Evolutionary conservation across 306 rosid genomes (phyloP).

Genomic region (Citrullus amarus): DNA sequence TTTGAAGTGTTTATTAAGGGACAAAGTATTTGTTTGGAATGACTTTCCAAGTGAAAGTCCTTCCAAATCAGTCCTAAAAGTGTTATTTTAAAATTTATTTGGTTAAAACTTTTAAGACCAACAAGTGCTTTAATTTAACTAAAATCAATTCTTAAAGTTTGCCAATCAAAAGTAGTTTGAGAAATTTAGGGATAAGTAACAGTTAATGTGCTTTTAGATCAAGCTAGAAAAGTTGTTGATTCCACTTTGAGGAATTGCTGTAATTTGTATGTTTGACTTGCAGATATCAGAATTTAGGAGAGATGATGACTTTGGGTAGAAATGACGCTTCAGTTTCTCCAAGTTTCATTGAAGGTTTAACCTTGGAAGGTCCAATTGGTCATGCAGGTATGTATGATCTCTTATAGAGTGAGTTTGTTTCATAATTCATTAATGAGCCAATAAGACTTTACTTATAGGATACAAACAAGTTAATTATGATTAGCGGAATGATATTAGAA

Average conservation of each 20-base stretch:
- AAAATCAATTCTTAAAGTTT: not conserved
- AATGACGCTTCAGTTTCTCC: conserved; percentile 85
- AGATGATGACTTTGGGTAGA: conserved; percentile 93
- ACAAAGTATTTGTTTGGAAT: not conserved
- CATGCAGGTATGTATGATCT: conserved; percentile 48
- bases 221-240: not conserved
- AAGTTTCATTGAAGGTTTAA: conserved; percentile 80
- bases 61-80: no score
- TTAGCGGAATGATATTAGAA: no score
- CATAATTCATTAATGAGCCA: no score
- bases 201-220: not conserved
- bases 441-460: no score
- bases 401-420: not conserved
- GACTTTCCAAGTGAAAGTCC: no score
- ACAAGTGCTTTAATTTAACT: not conserved
- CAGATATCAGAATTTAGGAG: conserved; percentile 93
- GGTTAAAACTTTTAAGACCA: not conserved
- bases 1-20: not conserved
- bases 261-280: conserved; percentile 4
- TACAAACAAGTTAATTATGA: no score
- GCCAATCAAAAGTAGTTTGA: not conserved
- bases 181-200: not conserved
- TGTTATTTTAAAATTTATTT: not conserved
- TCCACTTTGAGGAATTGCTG: not conserved
- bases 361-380: conserved; percentile 78